phyloP scores from a whole-genome alignment of 805 yeast species.

The Saturnispora quitensis region DNA sequence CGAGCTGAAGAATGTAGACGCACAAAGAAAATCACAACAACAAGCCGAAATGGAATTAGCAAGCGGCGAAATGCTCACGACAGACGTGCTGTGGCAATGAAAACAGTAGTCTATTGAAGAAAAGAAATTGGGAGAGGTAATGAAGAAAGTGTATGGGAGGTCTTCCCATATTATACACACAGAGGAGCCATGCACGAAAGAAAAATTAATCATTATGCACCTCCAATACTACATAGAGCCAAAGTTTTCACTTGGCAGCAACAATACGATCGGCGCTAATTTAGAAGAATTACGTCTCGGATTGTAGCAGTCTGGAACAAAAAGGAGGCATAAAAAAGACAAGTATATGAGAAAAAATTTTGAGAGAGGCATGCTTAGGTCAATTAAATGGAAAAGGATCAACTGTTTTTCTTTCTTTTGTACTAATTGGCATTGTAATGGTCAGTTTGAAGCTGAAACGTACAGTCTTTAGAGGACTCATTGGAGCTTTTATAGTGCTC shows the following conservation, averaged over 20 bases:
- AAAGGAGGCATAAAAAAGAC: neutral
- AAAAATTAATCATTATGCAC: no score
- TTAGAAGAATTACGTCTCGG: neutral
- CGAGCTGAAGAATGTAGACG: neutral
- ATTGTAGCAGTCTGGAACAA: neutral
- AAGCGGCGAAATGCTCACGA: neutral
- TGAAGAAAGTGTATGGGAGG: no score
- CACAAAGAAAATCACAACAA: neutral
- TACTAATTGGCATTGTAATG: neutral
- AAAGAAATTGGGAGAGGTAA: no score
- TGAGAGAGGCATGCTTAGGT: neutral
- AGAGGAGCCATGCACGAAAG: no score
- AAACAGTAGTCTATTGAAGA: neutral
- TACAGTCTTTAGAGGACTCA: neutral
- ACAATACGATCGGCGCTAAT: neutral
- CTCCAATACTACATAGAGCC: neutral
- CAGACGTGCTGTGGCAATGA: neutral
- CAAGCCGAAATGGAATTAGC: neutral
- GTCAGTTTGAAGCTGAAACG: neutral
- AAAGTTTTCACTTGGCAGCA: neutral
- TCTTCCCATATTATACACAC: no score
- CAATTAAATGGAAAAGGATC: neutral
- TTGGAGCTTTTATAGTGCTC: neutral
- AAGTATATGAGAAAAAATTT: neutral
- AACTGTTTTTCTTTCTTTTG: neutral